phyloP scores from a whole-genome alignment of 163 green algal genomes.

The Prototheca stagnorum region DNA sequence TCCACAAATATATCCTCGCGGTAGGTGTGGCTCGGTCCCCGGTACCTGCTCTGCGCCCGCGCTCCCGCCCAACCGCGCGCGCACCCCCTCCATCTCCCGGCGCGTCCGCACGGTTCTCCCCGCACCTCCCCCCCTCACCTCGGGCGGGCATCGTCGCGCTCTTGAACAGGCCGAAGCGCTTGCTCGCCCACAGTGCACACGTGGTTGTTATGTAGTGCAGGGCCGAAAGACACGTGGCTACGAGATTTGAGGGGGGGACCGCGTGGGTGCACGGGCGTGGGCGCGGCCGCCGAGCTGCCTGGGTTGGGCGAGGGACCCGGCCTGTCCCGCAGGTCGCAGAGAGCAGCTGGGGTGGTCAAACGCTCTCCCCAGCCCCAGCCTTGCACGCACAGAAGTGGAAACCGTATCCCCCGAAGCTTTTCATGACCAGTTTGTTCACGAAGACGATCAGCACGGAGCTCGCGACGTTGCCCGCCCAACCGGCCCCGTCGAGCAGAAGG shows the following conservation, averaged over 20 bases:
- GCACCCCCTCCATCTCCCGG: too few species aligned
- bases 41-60: too few species aligned
- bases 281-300: too few species aligned
- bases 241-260: slow-evolving; percentile 7
- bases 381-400: slow-evolving; percentile 66
- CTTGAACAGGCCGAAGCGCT: slow-evolving; percentile 28
- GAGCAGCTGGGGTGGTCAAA: too few species aligned
- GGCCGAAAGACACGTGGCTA: slow-evolving; percentile 67
- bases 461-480: slow-evolving; percentile 50
- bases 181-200: slow-evolving; percentile 24
- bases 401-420: slow-evolving; percentile 23
- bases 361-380: too few species aligned
- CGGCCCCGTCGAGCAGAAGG: slow-evolving; percentile 10
- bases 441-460: slow-evolving; percentile 82
- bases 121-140: too few species aligned
- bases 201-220: slow-evolving; percentile 64
- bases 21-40: too few species aligned
- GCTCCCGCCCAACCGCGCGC: too few species aligned
- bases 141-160: slow-evolving; percentile 25
- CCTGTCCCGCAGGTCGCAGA: background rate
- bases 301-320: too few species aligned
- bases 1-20: too few species aligned
- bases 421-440: slow-evolving; percentile 87
- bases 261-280: too few species aligned
- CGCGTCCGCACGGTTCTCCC: too few species aligned